A percentile compares a stretch with the other conserved stretches of the same genome.
Evolutionary conservation across 257 asterid species (phyloP).

Genomic region (Scutellaria minor): DNA sequence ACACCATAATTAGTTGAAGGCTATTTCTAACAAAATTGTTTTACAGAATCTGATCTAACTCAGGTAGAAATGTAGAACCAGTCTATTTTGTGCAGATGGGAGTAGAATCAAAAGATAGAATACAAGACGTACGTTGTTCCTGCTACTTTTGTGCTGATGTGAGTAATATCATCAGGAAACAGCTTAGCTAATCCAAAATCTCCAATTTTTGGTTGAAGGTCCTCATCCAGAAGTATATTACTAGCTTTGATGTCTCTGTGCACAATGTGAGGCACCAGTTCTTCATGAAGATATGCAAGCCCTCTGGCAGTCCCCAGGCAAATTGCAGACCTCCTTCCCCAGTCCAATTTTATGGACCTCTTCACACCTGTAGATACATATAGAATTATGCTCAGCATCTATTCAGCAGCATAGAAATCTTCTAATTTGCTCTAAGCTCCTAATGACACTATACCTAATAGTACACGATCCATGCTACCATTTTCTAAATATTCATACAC

Average conservation of each 20-base stretch:
- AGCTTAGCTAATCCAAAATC: conserved; percentile 96
- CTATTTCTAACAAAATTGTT: conserved; percentile 1
- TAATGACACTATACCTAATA: conserved; percentile 59
- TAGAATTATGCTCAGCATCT: conserved; percentile 28
- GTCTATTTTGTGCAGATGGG: conserved; percentile 19
- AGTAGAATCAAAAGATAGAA: conserved; percentile 34
- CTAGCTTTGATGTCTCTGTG: conserved; percentile 97
- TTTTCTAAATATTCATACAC: conserved; percentile 83
- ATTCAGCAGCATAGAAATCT: conserved; percentile 2
- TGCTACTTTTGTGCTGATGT: conserved; percentile 90
- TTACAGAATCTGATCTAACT: conserved; percentile 13
- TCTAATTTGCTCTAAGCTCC: conserved; percentile 26
- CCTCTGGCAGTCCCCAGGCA: conserved; percentile 85
- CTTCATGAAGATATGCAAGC: conserved; percentile 89
- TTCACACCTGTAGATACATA: conserved; percentile 52
- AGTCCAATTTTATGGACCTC: conserved; percentile 56
- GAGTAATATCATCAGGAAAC: conserved; percentile 88
- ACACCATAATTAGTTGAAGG: not conserved
- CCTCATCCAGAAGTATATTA: conserved; percentile 74
- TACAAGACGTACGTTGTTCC: conserved; percentile 76
- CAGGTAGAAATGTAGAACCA: conserved; percentile 18
- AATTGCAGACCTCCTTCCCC: conserved; percentile 73
- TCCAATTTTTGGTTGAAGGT: conserved; percentile 85
- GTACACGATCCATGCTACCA: conserved; percentile 75
- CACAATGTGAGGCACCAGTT: conserved; percentile 76